Percentiles rank a stretch among this genome's conserved stretches.
Evolutionary conservation across 2,329 filamentous ascomycete genomes (phyloP).

Genomic region (Alternaria viburni): DNA sequence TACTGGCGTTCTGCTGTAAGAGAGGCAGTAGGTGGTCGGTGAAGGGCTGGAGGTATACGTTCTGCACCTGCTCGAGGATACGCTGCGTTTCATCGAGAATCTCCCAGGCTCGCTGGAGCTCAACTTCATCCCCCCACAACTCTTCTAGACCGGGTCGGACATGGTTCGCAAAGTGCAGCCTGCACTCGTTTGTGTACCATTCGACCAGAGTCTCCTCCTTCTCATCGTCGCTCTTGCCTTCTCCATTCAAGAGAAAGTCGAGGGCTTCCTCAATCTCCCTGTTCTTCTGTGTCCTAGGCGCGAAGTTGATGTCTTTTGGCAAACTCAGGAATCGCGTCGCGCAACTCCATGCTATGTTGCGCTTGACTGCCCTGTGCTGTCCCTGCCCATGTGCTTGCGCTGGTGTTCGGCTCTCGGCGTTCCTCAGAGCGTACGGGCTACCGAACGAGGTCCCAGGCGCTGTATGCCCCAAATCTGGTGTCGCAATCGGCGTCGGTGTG

Average conservation of each 20-base stretch:
- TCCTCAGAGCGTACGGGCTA: conserved; percentile 35
- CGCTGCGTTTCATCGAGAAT: conserved; percentile 47
- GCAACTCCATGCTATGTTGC: conserved; percentile 54
- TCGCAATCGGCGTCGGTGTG: conserved; percentile 53
- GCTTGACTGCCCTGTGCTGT: conserved; percentile 44
- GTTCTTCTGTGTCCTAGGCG: conserved; percentile 23
- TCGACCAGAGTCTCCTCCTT: conserved; percentile 44
- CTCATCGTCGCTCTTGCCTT: conserved; percentile 37
- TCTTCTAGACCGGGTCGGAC: conserved; percentile 37
- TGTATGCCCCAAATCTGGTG: conserved; percentile 51
- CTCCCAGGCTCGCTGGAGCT: conserved; percentile 33
- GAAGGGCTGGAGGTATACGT: conserved; percentile 46
- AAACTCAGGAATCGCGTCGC: conserved; percentile 53
- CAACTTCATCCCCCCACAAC: conserved; percentile 39
- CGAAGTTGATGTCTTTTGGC: conserved; percentile 33
- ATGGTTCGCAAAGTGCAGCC: conserved; percentile 49
- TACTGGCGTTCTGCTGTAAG: conserved; percentile 30
- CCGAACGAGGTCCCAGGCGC: conserved; percentile 51
- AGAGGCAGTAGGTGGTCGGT: conserved; percentile 43
- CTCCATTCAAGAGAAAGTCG: conserved; percentile 43
- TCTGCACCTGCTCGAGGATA: conserved; percentile 46
- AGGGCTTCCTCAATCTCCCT: conserved; percentile 47
- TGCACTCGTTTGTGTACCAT: conserved; percentile 56
- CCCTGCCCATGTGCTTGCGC: conserved; percentile 41
- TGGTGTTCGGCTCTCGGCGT: conserved; percentile 23